Conservation (phyloP, 1,139 yeast genomes). For the Casaregolazyma lundiana region DNA sequence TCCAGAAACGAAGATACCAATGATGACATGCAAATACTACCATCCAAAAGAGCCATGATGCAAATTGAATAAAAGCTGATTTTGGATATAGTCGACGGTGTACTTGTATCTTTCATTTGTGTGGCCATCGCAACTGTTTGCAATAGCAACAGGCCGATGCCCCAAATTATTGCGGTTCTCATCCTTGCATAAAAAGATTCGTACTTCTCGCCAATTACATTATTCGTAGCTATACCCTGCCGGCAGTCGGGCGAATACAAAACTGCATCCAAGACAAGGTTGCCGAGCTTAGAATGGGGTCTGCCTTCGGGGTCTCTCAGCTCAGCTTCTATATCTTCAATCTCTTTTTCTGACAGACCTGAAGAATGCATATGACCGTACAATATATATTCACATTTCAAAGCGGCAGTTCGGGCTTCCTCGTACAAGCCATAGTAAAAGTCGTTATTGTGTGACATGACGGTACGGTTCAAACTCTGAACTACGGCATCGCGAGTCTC, state of each 20-base stretch:
- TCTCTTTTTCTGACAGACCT: conserved; percentile 46
- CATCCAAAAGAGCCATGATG: conserved; percentile 58
- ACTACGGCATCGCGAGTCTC: conserved; percentile 38
- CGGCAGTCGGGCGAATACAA: conserved; percentile 92
- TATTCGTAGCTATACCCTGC: conserved; percentile 42
- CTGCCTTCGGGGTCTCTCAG: conserved; percentile 65
- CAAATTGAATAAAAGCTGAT: conserved; percentile 61
- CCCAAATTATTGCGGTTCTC: conserved; percentile 35
- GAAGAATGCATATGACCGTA: conserved; percentile 68
- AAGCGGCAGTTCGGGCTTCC: conserved; percentile 22
- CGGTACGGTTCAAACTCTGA: conserved; percentile 41
- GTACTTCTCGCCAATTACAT: conserved; percentile 52
- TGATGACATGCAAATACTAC: conserved; percentile 58
- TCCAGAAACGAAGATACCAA: conserved; percentile 54
- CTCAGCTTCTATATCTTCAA: conserved; percentile 66
- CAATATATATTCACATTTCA: conserved; percentile 66
- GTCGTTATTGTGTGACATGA: conserved; percentile 22
- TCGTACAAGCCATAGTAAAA: conserved; percentile 23
- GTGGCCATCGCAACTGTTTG: conserved; percentile 50
- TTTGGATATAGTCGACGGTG: conserved; percentile 75
- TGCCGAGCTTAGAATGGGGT: conserved; percentile 62
- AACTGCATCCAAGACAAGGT: conserved; percentile 50
- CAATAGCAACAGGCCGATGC: conserved; percentile 40
- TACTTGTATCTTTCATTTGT: conserved; percentile 66
- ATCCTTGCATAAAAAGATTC: conserved; percentile 46